Base-by-base conservation (phyloP, 23 red algal species). In the Porphyridium purpureum region DNA sequence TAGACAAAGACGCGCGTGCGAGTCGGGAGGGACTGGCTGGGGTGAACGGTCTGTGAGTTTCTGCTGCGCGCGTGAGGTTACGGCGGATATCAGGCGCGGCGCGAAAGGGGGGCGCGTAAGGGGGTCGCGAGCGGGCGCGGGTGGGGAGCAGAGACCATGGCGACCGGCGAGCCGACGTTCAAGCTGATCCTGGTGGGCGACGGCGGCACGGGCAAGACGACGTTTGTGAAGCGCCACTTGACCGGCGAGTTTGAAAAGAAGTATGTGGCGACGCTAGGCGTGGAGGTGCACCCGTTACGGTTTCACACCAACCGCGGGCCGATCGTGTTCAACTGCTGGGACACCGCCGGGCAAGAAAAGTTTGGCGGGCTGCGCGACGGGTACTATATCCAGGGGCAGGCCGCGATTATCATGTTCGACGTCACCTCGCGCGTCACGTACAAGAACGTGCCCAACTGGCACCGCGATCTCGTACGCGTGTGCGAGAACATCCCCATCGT, bases 351-450 rank as follows among this genome's bases (percentile, higher is more conserved):
- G 24, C 88, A 95, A 55, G 88, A 95, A 46, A 95, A 95, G 73
- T 76, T 95, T 59, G 88, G 88, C 40, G 88, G 88, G 26, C 72
- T 95, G 36, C 65, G 88, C 26, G 88, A 95, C 47, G 88, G 88
- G 50, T 95, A 95, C 64, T 95, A 95, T 66, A 95, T 95, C 59
- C 80, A 85, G 51, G 88, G 88, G 11, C 70, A 95, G 29, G 88
- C 75, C 21, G 88, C 88, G 3, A 95, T 95, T 51, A 95, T 95
- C 50, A 95, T 95, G 88, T 95, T 95, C 50, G 88, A 95, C 60
- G 88, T 95, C 15, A 95, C 88, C 19, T 80, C 70, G 23, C 64
- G 88, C 1, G 75, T 95, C 52, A 95, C 88, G 0, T 95, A 95
- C 68, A 95, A 95, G 57, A 95, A 95, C 66, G 88, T 95, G 11